Evolutionary conservation across 164 flowering plant species (phyloP).

Genomic region (Protea cynaroides): DNA sequence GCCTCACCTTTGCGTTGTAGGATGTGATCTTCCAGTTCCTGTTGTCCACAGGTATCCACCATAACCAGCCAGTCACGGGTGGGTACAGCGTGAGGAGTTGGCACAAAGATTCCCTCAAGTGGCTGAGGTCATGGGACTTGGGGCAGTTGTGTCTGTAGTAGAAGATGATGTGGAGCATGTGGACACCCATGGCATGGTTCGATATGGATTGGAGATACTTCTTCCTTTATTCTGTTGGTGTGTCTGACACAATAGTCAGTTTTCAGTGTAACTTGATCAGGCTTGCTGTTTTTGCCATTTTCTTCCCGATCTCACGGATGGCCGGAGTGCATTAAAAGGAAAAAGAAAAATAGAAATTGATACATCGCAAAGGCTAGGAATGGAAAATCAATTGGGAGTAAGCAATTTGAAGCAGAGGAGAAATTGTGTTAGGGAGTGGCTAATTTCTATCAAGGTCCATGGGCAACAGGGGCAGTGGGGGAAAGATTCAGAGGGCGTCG

Average conservation of each 20-base stretch:
- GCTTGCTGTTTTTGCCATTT: constrained; percentile 10
- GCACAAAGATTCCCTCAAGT: constrained; percentile 34
- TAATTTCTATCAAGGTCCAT: too few species aligned
- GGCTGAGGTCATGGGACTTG: constrained; percentile 22
- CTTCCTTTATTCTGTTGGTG: constrained; percentile 40
- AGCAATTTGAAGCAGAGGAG: too few species aligned
- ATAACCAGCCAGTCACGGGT: too few species aligned
- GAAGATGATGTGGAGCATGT: constrained; percentile 49
- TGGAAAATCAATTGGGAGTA: too few species aligned
- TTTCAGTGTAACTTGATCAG: constrained; percentile 32
- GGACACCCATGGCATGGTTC: constrained; percentile 57
- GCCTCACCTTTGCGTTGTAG: constrained; percentile 66
- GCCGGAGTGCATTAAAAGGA: too few species aligned
- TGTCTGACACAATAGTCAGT: constrained; percentile 58
- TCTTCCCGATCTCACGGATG: too few species aligned
- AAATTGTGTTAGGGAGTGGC: too few species aligned
- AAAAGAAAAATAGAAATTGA: too few species aligned
- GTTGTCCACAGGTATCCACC: too few species aligned
- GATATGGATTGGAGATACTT: constrained; percentile 33
- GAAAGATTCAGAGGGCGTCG: too few species aligned
- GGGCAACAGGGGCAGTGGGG: too few species aligned
- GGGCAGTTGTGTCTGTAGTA: constrained; percentile 37
- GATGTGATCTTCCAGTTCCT: constrained; percentile 66
- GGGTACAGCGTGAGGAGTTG: constrained; percentile 37
- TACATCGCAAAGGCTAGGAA: too few species aligned